Evolutionary conservation across 257 asterid genomes (phyloP), one percentile per base, ranked within the genome.

Genomic region (Solanum chmielewskii): DNA sequence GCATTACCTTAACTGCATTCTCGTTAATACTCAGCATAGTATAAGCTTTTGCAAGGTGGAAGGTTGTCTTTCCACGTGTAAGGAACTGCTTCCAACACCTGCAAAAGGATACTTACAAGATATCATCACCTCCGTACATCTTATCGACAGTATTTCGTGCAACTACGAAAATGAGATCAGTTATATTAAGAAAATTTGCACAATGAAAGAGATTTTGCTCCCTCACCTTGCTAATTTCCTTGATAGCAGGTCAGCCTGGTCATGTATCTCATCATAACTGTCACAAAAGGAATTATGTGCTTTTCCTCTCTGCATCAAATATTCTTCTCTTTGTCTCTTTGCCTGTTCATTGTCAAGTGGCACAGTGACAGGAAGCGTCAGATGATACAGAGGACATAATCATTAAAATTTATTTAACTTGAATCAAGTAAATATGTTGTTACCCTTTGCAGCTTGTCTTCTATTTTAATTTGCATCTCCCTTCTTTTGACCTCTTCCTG

Each of bases 321-420:
- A 96, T 89, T 94, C 96, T 52, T 93, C 99, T 89, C 99, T 92
- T 83, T 94, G 94, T 87, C 97, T 95, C 93, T 94, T 93, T 9
- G 99, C 99, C 99, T 97, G 86, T 78, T 39, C 76, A 89, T 81
- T 87, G 73, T 35, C 77, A 86, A 84, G 68, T 9, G 71, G 75
- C 73, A 47, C 60, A 70, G 23, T 35, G 84, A 52, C 56, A 89
- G 70, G 29, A 49, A 85, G 25, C 83, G 39, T 47, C 71, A 75
- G 47, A 42, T 76, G 37, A 49, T 31, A 31, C 45, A 49, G 66
- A 49, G 27, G 69, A 49, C 21, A 31, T 49, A 20, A 29, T 29
- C 69, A 81, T 49, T 9, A 81, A 29, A 81, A 81, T 31, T 81
- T 81, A 18, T 29, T 49, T 29, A 52, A 18, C 44, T 49, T 81